phyloP scores from a whole-genome alignment of 164 flowering plant genomes.

The Nymphaea thermarum region DNA sequence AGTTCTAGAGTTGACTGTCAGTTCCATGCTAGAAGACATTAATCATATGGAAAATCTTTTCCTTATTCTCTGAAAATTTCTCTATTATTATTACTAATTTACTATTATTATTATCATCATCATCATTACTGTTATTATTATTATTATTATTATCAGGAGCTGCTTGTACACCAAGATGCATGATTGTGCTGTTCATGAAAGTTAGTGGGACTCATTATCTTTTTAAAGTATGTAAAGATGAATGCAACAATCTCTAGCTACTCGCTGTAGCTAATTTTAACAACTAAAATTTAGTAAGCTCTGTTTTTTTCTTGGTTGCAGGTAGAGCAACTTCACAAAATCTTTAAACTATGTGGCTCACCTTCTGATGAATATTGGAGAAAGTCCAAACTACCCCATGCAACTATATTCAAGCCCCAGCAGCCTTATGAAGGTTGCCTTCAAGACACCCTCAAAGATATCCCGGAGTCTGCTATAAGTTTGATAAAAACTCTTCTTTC shows the following conservation, averaged over 20 bases:
- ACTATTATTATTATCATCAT: no score
- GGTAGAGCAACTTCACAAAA: conserved; percentile 94
- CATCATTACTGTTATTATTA: no score
- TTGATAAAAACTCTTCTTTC: conserved; percentile 63
- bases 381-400: conserved; percentile 68
- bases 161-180: no score
- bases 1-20: no score
- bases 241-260: no score
- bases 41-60: no score
- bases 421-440: conserved; percentile 66
- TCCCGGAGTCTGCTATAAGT: conserved; percentile 38
- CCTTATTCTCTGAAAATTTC: no score
- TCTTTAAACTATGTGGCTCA: conserved; percentile 92
- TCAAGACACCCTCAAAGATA: conserved; percentile 42
- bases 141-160: no score
- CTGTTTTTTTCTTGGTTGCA: conserved; percentile 11
- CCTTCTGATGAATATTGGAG: conserved; percentile 85
- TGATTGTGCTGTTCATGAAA: no score
- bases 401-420: conserved; percentile 73
- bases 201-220: no score
- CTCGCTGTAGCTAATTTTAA: not conserved
- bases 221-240: not conserved
- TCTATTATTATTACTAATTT: no score
- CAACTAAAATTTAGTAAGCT: conserved; percentile 1
- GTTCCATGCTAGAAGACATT: no score